These are phyloP conservation scores for Volvox africanus DNA, from an alignment of 139 green algal genomes.

Conservation along the genomic window DNA sequence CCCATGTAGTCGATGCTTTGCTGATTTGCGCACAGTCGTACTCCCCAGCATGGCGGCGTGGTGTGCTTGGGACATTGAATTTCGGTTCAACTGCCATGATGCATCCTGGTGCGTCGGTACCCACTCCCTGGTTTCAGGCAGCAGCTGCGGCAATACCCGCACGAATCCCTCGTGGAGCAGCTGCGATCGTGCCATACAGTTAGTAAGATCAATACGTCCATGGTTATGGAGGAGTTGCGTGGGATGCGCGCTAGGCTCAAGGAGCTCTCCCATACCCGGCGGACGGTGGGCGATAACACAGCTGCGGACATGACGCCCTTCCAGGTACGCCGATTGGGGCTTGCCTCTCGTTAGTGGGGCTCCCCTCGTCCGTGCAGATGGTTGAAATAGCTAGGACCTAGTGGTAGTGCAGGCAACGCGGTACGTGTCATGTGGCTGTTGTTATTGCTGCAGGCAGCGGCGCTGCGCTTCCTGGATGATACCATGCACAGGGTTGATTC, in stretches of 20 bases:
- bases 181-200: slow-evolving; percentile 53
- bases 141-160: slow-evolving; percentile 74
- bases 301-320: not conserved
- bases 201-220: slow-evolving; percentile 43
- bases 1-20: too few species aligned
- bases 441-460: not conserved
- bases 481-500: not conserved
- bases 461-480: not conserved
- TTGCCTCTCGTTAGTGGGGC: not conserved
- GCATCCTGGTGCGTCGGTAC: too few species aligned
- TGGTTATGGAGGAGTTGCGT: slow-evolving; percentile 51
- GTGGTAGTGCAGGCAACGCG: too few species aligned
- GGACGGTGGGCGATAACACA: not conserved
- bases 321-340: not conserved
- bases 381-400: too few species aligned
- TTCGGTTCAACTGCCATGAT: too few species aligned
- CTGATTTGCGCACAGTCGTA: too few species aligned
- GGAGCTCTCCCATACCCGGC: not conserved
- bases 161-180: slow-evolving; percentile 57
- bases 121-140: not conserved
- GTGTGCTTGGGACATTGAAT: too few species aligned
- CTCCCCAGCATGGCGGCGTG: too few species aligned
- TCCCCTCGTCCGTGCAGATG: not conserved
- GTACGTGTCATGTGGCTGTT: too few species aligned
- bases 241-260: slow-evolving; percentile 47